Evolutionary conservation across 306 rosid species (phyloP).

Genomic region (Morella rubra): DNA sequence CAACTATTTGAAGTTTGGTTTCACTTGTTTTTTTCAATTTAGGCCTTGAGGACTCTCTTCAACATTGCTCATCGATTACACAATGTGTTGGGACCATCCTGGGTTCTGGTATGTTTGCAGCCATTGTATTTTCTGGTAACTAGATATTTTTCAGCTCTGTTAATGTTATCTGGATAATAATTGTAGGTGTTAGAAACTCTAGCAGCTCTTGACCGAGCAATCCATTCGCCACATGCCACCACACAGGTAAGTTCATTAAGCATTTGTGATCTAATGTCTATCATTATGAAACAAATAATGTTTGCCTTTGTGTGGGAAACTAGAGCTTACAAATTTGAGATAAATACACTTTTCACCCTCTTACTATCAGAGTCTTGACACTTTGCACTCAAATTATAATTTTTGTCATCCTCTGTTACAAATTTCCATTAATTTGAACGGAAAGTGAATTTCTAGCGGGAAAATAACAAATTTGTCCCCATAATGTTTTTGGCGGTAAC

Average conservation of each 20-base stretch:
- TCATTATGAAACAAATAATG: constrained; percentile 15
- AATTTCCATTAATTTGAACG: too few species aligned
- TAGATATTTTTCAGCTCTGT: constrained; percentile 8
- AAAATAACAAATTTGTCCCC: too few species aligned
- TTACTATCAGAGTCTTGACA: too few species aligned
- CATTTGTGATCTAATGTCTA: constrained; percentile 9
- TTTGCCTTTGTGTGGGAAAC: neutral
- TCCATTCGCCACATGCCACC: constrained; percentile 95
- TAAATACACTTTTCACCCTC: too few species aligned
- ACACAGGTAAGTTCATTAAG: constrained; percentile 66
- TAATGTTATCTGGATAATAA: constrained; percentile 22
- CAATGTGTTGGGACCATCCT: constrained; percentile 95
- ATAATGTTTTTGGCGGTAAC: too few species aligned
- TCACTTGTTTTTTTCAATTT: constrained; percentile 33
- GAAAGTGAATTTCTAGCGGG: too few species aligned
- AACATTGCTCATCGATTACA: constrained; percentile 93
- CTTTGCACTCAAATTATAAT: too few species aligned
- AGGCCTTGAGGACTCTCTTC: constrained; percentile 98
- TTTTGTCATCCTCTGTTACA: too few species aligned
- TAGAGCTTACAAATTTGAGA: neutral
- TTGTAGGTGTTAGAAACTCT: constrained; percentile 92
- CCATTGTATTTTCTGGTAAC: constrained; percentile 9
- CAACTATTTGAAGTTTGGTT: constrained; percentile 15
- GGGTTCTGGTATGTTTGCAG: constrained; percentile 84
- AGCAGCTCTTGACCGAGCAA: constrained; percentile 94